Evolutionary conservation across 306 rosid genomes (phyloP).

Genomic region (Inga leiocalycina): DNA sequence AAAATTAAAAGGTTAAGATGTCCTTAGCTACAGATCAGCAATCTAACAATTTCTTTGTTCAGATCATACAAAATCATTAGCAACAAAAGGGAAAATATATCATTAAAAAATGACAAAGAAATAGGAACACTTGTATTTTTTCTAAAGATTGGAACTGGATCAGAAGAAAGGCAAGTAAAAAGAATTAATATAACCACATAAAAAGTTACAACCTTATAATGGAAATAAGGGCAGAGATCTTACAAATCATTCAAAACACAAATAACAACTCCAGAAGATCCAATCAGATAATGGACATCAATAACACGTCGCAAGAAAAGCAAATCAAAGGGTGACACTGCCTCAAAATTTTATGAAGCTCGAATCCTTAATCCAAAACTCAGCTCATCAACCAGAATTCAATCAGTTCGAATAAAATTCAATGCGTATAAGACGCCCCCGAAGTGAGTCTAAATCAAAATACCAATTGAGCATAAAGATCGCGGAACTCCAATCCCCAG

Average conservation of each 20-base stretch:
- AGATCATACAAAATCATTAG: conserved; percentile 11
- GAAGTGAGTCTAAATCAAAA: conserved; percentile 13
- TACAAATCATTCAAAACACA: background rate
- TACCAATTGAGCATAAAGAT: background rate
- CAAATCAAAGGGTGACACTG: background rate
- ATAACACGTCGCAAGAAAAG: background rate
- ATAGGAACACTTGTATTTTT: background rate
- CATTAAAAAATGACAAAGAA: background rate
- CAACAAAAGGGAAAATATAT: background rate
- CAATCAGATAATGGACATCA: background rate
- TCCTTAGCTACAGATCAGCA: conserved; percentile 20
- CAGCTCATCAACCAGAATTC: background rate
- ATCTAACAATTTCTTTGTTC: background rate
- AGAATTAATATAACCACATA: background rate
- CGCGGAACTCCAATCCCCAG: background rate
- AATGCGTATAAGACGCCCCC: background rate
- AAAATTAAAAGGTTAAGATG: conserved; percentile 3
- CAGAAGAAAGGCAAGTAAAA: conserved; percentile 7
- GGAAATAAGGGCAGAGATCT: background rate
- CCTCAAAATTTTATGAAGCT: background rate
- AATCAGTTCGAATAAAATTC: conserved; percentile 5
- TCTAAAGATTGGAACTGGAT: background rate
- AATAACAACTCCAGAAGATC: conserved; percentile 7
- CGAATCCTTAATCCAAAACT: conserved; percentile 1
- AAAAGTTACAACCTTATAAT: conserved; percentile 20